phyloP scores from a whole-genome alignment of 2,329 filamentous ascomycete genomes.

The Claviceps pazoutovae region DNA sequence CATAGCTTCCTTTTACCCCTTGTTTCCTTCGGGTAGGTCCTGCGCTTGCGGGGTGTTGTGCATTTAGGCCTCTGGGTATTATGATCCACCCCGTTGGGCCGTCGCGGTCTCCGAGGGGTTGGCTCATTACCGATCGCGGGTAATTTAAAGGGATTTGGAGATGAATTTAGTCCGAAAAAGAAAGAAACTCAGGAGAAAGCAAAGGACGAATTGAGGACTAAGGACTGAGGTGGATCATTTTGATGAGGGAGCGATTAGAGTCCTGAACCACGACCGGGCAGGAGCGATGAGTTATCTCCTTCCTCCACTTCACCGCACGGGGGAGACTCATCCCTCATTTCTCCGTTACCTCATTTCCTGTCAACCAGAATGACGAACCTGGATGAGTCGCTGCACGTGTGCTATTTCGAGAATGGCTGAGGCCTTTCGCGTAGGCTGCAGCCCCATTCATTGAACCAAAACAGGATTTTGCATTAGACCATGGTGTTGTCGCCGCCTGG shows the following conservation, averaged over 20 bases:
- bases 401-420: not conserved
- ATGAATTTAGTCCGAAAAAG: not conserved
- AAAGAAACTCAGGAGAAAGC: not conserved
- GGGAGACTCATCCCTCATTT: not conserved
- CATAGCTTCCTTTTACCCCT: not conserved
- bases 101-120: not conserved
- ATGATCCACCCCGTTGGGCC: not conserved
- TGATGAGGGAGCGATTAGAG: not conserved
- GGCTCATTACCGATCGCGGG: not conserved
- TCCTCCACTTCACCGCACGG: not conserved
- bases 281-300: not conserved
- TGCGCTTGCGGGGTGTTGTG: not conserved
- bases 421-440: not conserved
- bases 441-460: not conserved
- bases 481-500: not conserved
- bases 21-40: not conserved
- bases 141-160: not conserved
- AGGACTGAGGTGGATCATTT: not conserved
- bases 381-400: not conserved
- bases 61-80: not conserved
- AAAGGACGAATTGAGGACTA: not conserved
- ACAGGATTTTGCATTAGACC: not conserved
- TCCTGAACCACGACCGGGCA: not conserved
- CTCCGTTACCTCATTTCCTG: not conserved
- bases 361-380: not conserved